These are phyloP conservation scores for Actinidia arguta DNA, from an alignment of 179 eudicot species.

Conservation along the genomic window DNA sequence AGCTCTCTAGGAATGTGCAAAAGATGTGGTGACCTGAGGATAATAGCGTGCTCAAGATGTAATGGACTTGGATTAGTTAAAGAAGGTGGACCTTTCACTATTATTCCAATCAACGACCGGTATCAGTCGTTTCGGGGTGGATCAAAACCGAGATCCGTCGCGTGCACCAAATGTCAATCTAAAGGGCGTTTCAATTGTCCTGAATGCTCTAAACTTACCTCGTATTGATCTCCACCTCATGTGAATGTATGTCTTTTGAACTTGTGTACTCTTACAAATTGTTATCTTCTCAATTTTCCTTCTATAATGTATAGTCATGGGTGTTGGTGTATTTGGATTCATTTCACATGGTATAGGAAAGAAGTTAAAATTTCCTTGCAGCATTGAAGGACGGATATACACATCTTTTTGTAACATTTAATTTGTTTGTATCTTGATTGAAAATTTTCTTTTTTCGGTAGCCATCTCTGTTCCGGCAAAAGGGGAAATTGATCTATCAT, in stretches of 20 bases:
- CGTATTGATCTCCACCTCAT: slow-evolving; percentile 8
- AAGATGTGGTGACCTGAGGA: slow-evolving; percentile 77
- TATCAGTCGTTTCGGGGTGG: slow-evolving; percentile 27
- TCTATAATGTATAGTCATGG: neutral
- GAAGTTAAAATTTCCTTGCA: neutral
- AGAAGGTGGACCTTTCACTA: slow-evolving; percentile 54
- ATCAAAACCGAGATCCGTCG: slow-evolving; percentile 29
- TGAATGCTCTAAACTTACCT: slow-evolving; percentile 39
- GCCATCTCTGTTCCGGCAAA: too few species aligned
- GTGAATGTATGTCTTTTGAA: neutral
- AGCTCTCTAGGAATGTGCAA: slow-evolving; percentile 89
- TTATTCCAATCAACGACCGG: slow-evolving; percentile 40
- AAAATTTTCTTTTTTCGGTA: too few species aligned
- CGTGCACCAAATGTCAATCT: slow-evolving; percentile 51
- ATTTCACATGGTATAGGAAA: neutral
- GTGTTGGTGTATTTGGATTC: neutral
- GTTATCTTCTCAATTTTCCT: neutral
- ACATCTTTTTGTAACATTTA: too few species aligned
- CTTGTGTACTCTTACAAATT: neutral
- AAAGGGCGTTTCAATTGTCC: slow-evolving; percentile 67
- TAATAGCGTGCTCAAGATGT: slow-evolving; percentile 76
- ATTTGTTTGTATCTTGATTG: too few species aligned
- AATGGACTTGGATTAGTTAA: slow-evolving; percentile 66
- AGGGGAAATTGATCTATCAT: too few species aligned
- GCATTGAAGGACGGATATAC: too few species aligned